Base-by-base conservation (phyloP, 805 yeast species). In the Blastobotrys parvus region DNA sequence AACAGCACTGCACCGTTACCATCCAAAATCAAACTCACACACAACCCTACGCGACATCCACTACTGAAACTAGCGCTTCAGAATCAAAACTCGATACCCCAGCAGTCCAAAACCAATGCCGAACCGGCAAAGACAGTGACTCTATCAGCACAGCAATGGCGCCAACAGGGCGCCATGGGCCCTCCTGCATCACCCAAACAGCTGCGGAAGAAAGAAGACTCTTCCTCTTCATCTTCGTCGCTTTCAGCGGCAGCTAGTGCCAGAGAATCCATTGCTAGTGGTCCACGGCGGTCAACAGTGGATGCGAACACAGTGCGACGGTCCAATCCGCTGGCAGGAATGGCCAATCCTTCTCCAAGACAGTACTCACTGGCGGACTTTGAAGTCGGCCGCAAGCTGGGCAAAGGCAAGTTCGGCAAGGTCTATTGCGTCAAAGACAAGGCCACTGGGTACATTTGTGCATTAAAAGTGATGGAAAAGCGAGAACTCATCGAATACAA, bases 401-500 rank as follows among this genome's bases (percentile, higher is more conserved):
- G 97, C 0, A 87, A 85, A 58, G 98, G 98, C 4, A 87, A 88
- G 60, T 80, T 89, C 55, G 98, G 98, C 6, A 79, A 77, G 54
- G 97, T 92, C 1, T 89, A 87, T 62, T 84, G 95, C 58, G 97
- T 82, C 6, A 72, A 73, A 44, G 96, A 88, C 59, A 79, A 75
- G 50, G 56, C 64, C 29, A 73, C 86, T 0, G 94, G 94, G 1
- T 84, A 76, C 57, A 70, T 90, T 1, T 85, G 94, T 60, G 98
- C 98, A 1, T 65, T 90, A 54, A 90, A 92, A 59, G 92, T 82
- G 2, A 86, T 92, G 96, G 78, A 80, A 46, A 90, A 88, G 62
- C 69, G 71, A 42, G 97, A 89, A 50, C 69, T 90, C 43, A 70
- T 76, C 40, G 78, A 77, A 22, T 77, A 80, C 56, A 82, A 82